phyloP scores from a whole-genome alignment of 495 filamentous ascomycete genomes.

The Neurospora sp. region DNA sequence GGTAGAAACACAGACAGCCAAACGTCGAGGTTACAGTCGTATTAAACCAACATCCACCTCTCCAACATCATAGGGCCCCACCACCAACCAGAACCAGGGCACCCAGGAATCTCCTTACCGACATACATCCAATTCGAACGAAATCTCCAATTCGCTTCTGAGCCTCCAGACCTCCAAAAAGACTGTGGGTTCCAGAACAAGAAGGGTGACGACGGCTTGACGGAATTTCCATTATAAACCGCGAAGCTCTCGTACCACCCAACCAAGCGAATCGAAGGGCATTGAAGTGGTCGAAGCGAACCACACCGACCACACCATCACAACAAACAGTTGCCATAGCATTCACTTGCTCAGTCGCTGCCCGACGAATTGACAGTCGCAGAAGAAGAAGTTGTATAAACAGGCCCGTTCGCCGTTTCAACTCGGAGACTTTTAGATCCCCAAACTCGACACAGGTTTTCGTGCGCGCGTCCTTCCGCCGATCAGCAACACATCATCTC shows the following conservation, averaged over 20 bases:
- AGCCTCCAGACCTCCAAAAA: neutral
- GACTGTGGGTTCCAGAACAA: neutral
- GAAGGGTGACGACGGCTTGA: neutral
- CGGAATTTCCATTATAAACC: neutral
- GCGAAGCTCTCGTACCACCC: neutral
- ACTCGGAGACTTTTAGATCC: neutral
- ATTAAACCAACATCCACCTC: neutral
- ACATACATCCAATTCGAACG: neutral
- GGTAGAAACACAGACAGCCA: neutral
- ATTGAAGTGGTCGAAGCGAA: neutral
- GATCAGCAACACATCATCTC: neutral
- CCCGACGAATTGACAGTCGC: neutral
- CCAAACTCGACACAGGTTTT: neutral
- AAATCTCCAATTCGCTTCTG: neutral
- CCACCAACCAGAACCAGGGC: neutral
- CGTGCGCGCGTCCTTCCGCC: neutral
- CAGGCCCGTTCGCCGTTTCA: neutral
- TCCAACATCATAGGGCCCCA: neutral
- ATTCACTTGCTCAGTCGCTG: neutral
- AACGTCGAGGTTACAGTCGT: neutral
- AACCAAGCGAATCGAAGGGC: neutral
- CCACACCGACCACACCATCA: neutral
- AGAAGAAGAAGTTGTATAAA: neutral
- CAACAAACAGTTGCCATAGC: neutral
- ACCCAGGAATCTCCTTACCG: neutral